Percentiles rank a stretch among this genome's conserved stretches.
Evolutionary conservation across 2,329 filamentous ascomycete genomes (phyloP).

Genomic region (Aureobasidium zeae): DNA sequence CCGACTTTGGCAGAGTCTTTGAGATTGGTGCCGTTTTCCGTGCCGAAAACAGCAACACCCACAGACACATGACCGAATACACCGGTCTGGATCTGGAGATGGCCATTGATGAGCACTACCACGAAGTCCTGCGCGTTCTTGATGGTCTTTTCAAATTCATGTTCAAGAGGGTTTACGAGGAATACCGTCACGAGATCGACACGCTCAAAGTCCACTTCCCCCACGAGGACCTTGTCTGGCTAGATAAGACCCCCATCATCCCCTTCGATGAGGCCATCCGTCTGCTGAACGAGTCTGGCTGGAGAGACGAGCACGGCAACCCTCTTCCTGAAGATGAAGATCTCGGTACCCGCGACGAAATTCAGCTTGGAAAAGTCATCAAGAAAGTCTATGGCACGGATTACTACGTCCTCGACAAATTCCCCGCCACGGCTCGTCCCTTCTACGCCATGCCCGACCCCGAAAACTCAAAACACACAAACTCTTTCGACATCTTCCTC

Average conservation of each 20-base stretch:
- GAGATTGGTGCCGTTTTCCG: constrained; percentile 87
- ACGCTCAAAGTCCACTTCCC: constrained; percentile 76
- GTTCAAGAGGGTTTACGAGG: constrained; percentile 60
- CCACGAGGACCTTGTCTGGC: constrained; percentile 75
- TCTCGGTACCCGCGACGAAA: constrained; percentile 75
- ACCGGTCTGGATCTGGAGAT: constrained; percentile 90
- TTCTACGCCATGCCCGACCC: constrained; percentile 88
- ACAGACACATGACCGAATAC: constrained; percentile 88
- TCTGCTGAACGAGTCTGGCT: constrained; percentile 70
- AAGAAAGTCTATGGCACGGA: constrained; percentile 82
- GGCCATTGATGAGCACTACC: constrained; percentile 80
- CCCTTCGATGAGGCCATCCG: constrained; percentile 70
- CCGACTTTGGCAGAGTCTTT: constrained; percentile 82
- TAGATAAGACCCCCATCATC: constrained; percentile 75
- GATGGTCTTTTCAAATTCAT: constrained; percentile 76
- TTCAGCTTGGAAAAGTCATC: constrained; percentile 72
- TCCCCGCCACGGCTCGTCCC: constrained; percentile 71
- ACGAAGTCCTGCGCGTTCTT: constrained; percentile 71
- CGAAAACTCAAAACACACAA: constrained; percentile 63
- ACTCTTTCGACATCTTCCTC: constrained; percentile 92
- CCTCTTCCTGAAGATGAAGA: constrained; percentile 64
- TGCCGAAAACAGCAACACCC: constrained; percentile 91
- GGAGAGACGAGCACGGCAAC: constrained; percentile 68
- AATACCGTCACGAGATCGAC: constrained; percentile 63
- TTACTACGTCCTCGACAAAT: constrained; percentile 92